Percentiles rank a stretch among this genome's conserved stretches.
These are phyloP conservation scores for Alternaria conjuncta DNA, from an alignment of 2,329 filamentous ascomycete species.

Conservation along the genomic window DNA sequence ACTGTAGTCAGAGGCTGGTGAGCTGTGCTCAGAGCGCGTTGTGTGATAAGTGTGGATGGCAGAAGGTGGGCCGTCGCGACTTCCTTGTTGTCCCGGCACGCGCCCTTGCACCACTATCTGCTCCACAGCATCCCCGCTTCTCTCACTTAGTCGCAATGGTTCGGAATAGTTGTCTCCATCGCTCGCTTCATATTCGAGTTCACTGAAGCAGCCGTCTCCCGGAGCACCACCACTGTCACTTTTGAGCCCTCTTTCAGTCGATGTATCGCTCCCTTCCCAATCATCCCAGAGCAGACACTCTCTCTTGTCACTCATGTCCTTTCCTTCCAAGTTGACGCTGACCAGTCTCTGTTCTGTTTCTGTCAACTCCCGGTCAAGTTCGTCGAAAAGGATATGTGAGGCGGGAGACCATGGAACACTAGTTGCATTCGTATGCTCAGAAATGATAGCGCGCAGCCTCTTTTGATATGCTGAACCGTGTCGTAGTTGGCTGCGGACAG, in stretches of 20 bases:
- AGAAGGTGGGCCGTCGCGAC: background rate
- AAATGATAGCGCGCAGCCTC: background rate
- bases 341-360: slow-evolving; percentile 3
- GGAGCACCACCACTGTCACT: background rate
- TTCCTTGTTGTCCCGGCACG: background rate
- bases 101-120: background rate
- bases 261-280: background rate
- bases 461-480: background rate
- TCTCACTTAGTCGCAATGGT: background rate
- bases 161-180: background rate
- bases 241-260: background rate
- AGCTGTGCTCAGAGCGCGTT: background rate
- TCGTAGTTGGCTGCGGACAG: slow-evolving; percentile 8
- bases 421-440: background rate
- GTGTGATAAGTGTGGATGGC: background rate
- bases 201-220: background rate
- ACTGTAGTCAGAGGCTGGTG: background rate
- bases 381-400: background rate
- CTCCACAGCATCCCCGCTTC: background rate
- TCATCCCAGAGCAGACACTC: background rate
- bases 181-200: background rate
- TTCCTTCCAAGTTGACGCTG: background rate
- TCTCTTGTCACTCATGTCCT: background rate
- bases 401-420: background rate
- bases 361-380: slow-evolving; percentile 1